phyloP scores from a whole-genome alignment of 2,329 filamentous ascomycete genomes.

The Orbilia quercus region DNA sequence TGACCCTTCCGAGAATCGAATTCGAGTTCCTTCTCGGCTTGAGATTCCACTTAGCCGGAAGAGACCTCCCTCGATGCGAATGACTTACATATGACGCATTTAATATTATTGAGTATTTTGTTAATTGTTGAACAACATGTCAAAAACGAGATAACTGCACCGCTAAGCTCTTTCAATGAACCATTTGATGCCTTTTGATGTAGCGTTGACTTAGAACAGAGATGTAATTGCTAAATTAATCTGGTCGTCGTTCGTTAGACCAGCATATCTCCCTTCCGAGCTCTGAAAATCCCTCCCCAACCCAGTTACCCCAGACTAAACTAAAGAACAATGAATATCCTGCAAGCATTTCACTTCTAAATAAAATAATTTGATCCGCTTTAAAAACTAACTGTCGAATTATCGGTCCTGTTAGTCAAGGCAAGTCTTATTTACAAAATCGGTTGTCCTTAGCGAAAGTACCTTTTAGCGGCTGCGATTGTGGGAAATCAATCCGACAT shows the following conservation, averaged over 20 bases:
- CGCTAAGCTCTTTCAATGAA: too few relatives aligned
- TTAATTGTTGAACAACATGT: too few relatives aligned
- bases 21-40: conserved; percentile 21
- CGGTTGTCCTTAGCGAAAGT: conserved; percentile 9
- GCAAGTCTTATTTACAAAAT: conserved; percentile 1
- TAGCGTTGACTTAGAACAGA: conserved; percentile 45
- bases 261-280: conserved; percentile 38
- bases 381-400: conserved; percentile 3
- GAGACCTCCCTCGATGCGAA: conserved; percentile 33
- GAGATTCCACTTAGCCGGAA: conserved; percentile 39
- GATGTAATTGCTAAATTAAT: conserved; percentile 22
- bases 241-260: conserved; percentile 24
- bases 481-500: conserved; percentile 54
- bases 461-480: conserved; percentile 26
- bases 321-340: too few relatives aligned
- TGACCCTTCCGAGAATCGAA: neutral
- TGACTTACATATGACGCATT: conserved; percentile 54
- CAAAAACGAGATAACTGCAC: too few relatives aligned
- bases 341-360: neutral
- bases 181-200: too few relatives aligned
- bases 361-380: conserved; percentile 2
- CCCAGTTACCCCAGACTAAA: conserved; percentile 20
- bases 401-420: conserved; percentile 5
- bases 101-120: too few relatives aligned
- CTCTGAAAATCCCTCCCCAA: conserved; percentile 46